Base-by-base conservation (phyloP, 2,329 filamentous ascomycete species). In the Fusarium equiseti region DNA sequence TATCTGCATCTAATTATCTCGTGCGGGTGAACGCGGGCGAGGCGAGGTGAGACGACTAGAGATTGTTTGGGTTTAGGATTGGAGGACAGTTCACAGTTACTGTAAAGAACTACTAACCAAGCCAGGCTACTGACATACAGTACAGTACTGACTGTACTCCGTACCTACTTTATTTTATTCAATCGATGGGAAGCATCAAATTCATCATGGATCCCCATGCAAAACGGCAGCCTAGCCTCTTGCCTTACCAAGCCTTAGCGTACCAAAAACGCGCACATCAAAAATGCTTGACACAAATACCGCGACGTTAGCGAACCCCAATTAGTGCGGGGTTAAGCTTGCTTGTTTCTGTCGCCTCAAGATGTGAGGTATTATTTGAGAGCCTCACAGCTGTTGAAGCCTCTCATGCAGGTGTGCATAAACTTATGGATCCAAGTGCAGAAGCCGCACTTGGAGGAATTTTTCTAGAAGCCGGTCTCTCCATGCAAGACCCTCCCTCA, bases 1-100 rank as follows among this genome's bases (percentile, higher is more conserved):
- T 44, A 44, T 38, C 35, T 38, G 35, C 20, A 24, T 11, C 18
- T 52, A 42, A 38, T 38, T 38, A 38, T 38, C 35, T 52, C 42
- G 58, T 63, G 73, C 73, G 68, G 73, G 68, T 73, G 68, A 74
- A 75, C 53, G 70, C 73, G 73, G 73, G 58, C 51, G 60, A 56
- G 73, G 63, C 48, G 48, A 51, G 48, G 22, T 31, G 48, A 35
- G 48, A 35, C 49, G 49, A 18, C 32, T 38, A 52, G 32, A 27
- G 32, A 27, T 52, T 35, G 48, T 31, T 12, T 38, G 22, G 48
- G 24, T 35, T 38, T 40, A 65, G 31, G 40, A 58, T 63, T 55
- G 29, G 68, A 22, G 68, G 57, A 52, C 20, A 56, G 31, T 46
- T 35, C 15, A 40, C 29, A 35, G 27, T 18, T 38, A 38, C 32